A percentile compares a stretch with the other conserved stretches of the same genome.
Evolutionary conservation across 768 basidiomycete species (phyloP).

Genomic region (Pleurotus sapidus): DNA sequence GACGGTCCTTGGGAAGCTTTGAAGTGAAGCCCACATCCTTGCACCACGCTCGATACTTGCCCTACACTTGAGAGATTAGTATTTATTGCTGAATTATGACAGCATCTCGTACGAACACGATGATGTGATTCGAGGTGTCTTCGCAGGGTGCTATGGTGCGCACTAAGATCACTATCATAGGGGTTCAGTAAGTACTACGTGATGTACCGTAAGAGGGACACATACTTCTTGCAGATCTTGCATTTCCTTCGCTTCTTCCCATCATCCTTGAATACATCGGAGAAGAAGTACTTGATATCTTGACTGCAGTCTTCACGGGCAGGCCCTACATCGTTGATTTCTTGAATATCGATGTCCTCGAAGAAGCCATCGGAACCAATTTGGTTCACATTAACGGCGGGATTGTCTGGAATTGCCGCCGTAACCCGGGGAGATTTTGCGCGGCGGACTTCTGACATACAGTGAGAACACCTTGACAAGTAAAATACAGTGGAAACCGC

Average conservation of each 20-base stretch:
- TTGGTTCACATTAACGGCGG: neutral
- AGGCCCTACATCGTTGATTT: neutral
- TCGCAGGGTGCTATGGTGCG: slow-evolving; percentile 8
- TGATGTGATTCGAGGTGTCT: slow-evolving; percentile 13
- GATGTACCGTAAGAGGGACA: neutral
- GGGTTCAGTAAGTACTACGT: neutral
- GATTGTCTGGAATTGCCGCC: neutral
- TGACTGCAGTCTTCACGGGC: slow-evolving; percentile 2
- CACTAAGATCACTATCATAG: neutral
- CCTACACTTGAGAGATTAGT: slow-evolving; percentile 9
- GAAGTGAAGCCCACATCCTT: slow-evolving; percentile 22
- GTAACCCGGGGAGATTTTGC: neutral
- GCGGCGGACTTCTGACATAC: neutral
- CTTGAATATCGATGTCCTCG: slow-evolving; percentile 12
- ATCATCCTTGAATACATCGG: neutral
- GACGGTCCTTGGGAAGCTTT: slow-evolving; percentile 21
- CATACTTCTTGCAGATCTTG: slow-evolving; percentile 1
- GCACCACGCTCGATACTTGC: slow-evolving; percentile 24
- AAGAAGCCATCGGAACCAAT: slow-evolving; percentile 12
- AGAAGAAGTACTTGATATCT: slow-evolving; percentile 9
- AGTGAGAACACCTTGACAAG: neutral
- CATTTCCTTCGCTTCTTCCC: slow-evolving; percentile 5
- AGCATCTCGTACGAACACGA: slow-evolving; percentile 6
- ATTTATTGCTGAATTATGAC: neutral
- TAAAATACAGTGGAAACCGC: too few relatives aligned